Percentiles rank a stretch among this genome's conserved stretches.
Evolutionary conservation across 257 asterid species (phyloP).

Genomic region (Linderniella brevidens): DNA sequence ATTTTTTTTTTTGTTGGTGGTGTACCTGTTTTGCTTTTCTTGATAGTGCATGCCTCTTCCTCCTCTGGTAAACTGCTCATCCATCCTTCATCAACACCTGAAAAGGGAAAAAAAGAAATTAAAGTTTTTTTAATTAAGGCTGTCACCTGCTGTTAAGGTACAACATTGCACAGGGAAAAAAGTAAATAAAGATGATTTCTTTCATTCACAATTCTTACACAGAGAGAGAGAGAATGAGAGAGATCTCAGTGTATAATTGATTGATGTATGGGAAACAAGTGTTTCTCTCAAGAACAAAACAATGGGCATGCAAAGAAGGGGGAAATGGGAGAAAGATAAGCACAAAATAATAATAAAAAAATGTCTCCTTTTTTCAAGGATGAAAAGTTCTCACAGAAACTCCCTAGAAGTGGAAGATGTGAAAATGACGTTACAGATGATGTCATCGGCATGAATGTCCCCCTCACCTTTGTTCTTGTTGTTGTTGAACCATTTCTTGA

Average conservation of each 20-base stretch:
- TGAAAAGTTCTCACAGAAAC: conserved; percentile 1
- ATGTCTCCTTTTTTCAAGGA: neutral
- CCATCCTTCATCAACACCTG: conserved; percentile 96
- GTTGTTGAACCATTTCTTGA: conserved; percentile 94
- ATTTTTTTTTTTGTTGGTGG: too few species aligned
- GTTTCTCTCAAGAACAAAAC: too few species aligned
- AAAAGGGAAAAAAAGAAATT: conserved; percentile 24
- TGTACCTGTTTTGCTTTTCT: conserved; percentile 82
- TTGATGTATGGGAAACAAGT: too few species aligned
- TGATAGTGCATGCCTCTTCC: conserved; percentile 64
- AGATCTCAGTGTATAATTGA: too few species aligned
- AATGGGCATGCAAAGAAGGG: too few species aligned
- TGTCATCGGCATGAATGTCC: conserved; percentile 89
- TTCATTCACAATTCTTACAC: too few species aligned
- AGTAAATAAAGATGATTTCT: conserved; percentile 1
- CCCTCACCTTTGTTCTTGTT: conserved; percentile 70
- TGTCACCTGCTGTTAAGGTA: conserved; percentile 30
- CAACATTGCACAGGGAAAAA: conserved; percentile 16
- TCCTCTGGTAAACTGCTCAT: conserved; percentile 63
- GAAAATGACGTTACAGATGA: conserved; percentile 14
- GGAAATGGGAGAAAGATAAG: too few species aligned
- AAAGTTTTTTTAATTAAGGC: conserved; percentile 35
- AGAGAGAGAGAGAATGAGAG: too few species aligned
- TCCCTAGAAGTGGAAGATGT: conserved; percentile 16
- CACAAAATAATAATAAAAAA: too few species aligned